Conservation (phyloP, 106 monocot species). For the Dioscorea zingiberensis region DNA sequence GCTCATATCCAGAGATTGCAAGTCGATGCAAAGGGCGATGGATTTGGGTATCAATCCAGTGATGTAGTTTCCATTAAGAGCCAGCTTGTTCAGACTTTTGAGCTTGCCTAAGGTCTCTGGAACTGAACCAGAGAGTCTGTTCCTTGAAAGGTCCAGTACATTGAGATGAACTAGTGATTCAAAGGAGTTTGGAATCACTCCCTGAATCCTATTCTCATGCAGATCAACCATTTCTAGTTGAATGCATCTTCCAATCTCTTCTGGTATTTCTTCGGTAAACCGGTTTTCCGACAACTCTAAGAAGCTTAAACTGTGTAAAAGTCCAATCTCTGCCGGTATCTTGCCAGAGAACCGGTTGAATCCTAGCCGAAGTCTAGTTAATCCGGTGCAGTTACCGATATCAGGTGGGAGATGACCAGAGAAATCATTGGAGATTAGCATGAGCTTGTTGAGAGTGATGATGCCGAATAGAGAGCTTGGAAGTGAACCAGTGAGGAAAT, state of each 20-base stretch:
- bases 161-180: conserved; percentile 9
- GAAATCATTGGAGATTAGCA: conserved; percentile 19
- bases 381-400: conserved; percentile 14
- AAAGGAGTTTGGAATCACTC: conserved; percentile 12
- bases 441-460: conserved; percentile 4
- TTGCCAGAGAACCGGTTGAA: conserved; percentile 4
- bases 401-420: conserved; percentile 1
- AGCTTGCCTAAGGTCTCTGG: conserved; percentile 20
- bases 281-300: conserved; percentile 17
- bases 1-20: conserved; percentile 23
- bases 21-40: conserved; percentile 9
- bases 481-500: conserved; percentile 9
- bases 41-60: conserved; percentile 14
- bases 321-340: conserved; percentile 13
- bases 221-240: conserved; percentile 19
- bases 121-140: conserved; percentile 9
- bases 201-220: conserved; percentile 18
- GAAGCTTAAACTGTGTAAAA: conserved; percentile 7
- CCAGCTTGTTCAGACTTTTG: conserved; percentile 13
- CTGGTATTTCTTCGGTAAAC: conserved; percentile 12
- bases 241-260: conserved; percentile 8
- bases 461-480: conserved; percentile 9
- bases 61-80: conserved; percentile 16
- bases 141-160: conserved; percentile 21
- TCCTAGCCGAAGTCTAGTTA: conserved; percentile 14